Evolutionary conservation across 108 stramenopile genomes (phyloP), one percentile per base, ranked within the genome.

Genomic region (Ochromonas danica): DNA sequence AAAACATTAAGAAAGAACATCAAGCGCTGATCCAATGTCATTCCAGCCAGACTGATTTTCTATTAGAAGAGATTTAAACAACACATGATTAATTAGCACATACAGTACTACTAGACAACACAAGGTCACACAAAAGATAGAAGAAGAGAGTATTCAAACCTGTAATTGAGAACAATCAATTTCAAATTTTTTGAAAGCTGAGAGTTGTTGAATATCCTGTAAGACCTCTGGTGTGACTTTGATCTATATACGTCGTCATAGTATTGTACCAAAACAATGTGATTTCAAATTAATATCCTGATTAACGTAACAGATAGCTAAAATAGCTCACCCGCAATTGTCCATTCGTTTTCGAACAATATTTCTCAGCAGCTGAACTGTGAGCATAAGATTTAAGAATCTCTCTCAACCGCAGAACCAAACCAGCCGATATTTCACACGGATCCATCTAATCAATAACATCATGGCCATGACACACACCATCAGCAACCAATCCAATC

Each of bases 171-270:
- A 67, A 33, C 63, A 35, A 14, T 67, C 30, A 28, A 36, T 6
- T 67, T 67, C 63, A 36, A 67, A 67, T 36, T 22, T 33, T 10
- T 33, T 22, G 63, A 67, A 67, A 10, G 63, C 63, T 10, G 63
- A 67, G 10, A 33, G 31, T 35, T 6, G 17, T 6, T 31, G 31
- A 22, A 67, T 31, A 25, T 67, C 63, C 31, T 67, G 30, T 36
- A 67, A 3, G 14, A 36, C 31, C 63, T 22, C 17, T 3, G 63
- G 63, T 28, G 25, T 25, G 31, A 67, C 10, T 25, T 67, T 67
- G 63, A 67, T 22, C 63, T 67, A 35, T 6, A 67, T 31, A 6
- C 27, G 6, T 28, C n/a, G n/a, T n/a, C n/a, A n/a, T n/a, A n/a
- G n/a, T n/a, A n/a, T n/a, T n/a, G n/a, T n/a, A n/a, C n/a, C n/a